Evolutionary conservation across 352 stramenopile species (phyloP).

Genomic region (Globisporangium sylvaticum): DNA sequence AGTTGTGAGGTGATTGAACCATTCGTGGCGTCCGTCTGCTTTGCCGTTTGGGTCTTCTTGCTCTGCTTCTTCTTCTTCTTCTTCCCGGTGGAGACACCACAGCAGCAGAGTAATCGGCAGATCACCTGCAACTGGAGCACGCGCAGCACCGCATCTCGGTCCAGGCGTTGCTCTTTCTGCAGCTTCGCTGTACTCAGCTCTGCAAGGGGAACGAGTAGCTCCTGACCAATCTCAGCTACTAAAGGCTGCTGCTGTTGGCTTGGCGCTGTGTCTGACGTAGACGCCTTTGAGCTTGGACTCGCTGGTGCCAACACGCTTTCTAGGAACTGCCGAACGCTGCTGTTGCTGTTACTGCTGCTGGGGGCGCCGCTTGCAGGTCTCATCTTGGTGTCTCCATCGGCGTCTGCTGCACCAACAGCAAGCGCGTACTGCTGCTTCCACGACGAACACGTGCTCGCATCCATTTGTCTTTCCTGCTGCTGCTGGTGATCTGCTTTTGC

Average conservation of each 20-base stretch:
- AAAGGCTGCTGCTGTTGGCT: not conserved
- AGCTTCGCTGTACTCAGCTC: constrained; percentile 27
- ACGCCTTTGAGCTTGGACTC: not conserved
- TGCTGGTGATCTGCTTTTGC: not conserved
- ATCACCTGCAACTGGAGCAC: constrained; percentile 67
- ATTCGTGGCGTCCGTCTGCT: not conserved
- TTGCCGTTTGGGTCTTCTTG: not conserved
- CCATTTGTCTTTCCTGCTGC: not conserved
- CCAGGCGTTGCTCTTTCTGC: constrained; percentile 22
- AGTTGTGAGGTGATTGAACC: not conserved
- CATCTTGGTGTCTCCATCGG: not conserved
- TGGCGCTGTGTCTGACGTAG: not conserved
- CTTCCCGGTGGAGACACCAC: constrained; percentile 22
- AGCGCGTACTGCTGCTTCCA: constrained; percentile 17
- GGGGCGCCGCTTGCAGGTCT: not conserved
- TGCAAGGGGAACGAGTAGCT: constrained; percentile 24
- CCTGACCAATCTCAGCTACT: constrained; percentile 17
- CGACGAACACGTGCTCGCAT: not conserved
- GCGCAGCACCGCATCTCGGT: constrained; percentile 36
- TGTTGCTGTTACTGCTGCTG: not conserved
- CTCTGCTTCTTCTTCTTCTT: constrained; percentile 25
- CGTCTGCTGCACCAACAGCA: not conserved
- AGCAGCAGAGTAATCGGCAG: constrained; percentile 47
- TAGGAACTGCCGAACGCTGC: constrained; percentile 10
- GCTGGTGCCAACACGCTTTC: constrained; percentile 2